Conservation (phyloP, 1,284 basidiomycete genomes). For the Naganishia liquefaciens region DNA sequence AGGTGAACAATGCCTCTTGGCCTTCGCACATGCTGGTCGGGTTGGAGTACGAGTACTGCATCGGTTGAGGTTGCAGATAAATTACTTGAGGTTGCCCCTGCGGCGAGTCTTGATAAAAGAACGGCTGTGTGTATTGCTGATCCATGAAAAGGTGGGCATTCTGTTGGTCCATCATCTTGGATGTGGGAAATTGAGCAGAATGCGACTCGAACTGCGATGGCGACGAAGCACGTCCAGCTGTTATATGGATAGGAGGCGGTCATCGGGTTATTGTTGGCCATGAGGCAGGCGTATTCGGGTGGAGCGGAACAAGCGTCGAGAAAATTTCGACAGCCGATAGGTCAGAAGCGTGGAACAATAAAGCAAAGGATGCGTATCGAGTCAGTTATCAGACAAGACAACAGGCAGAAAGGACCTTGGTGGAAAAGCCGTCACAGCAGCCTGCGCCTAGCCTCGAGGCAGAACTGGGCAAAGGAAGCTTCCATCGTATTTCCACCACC, state of each 20-base stretch:
- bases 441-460: too few relatives aligned
- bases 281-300: conserved; percentile 4
- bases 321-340: not conserved
- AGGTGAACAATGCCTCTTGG: conserved; percentile 8
- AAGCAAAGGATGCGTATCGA: not conserved
- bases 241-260: conserved; percentile 1
- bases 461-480: too few relatives aligned
- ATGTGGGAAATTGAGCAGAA: not conserved
- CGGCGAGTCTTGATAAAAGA: conserved; percentile 16
- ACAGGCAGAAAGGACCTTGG: conserved; percentile 3
- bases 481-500: not conserved
- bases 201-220: not conserved
- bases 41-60: conserved; percentile 8
- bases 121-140: conserved; percentile 1
- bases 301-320: not conserved
- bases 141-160: not conserved
- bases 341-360: not conserved
- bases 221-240: not conserved
- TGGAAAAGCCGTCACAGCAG: not conserved
- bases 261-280: not conserved
- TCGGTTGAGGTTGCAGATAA: conserved; percentile 10
- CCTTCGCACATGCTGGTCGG: not conserved
- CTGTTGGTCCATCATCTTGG: conserved; percentile 1
- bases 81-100: conserved; percentile 17
- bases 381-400: conserved; percentile 1